These are phyloP conservation scores for Oxyria digyna DNA, from an alignment of 148 eudicot species.

Conservation along the genomic window DNA sequence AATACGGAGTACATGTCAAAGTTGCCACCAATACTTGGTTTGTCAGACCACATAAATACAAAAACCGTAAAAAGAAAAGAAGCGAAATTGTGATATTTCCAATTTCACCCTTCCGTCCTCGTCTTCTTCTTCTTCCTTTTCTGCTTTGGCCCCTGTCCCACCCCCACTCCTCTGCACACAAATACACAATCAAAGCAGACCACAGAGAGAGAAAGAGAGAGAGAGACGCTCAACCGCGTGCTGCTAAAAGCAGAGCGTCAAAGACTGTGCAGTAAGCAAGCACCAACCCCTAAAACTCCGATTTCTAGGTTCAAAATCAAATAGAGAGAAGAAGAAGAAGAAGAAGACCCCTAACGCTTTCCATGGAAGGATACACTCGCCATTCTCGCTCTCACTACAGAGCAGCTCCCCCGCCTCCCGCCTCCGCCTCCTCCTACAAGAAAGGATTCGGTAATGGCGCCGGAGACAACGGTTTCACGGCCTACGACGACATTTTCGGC, in stretches of 20 bases:
- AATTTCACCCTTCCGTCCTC: constrained; percentile 14
- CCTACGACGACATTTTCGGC: constrained; percentile 83
- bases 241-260: not conserved
- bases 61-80: not conserved
- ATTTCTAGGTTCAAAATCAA: too few species aligned
- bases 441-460: constrained; percentile 23
- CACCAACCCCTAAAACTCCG: constrained; percentile 10
- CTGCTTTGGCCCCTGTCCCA: constrained; percentile 1
- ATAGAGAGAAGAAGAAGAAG: constrained; percentile 9
- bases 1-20: too few species aligned
- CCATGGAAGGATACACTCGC: constrained; percentile 29
- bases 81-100: not conserved
- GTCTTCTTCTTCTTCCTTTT: constrained; percentile 2
- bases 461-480: constrained; percentile 27
- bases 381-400: constrained; percentile 30
- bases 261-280: not conserved
- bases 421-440: constrained; percentile 18
- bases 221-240: not conserved
- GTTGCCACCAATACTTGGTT: constrained; percentile 2
- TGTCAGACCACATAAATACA: not conserved
- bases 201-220: too few species aligned
- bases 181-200: constrained; percentile 5
- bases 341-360: constrained; percentile 4
- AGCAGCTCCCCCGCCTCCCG: constrained; percentile 18
- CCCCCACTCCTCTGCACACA: constrained; percentile 6